Base-by-base conservation (phyloP, 257 asterid genomes). In the Phtheirospermum japonicum region DNA sequence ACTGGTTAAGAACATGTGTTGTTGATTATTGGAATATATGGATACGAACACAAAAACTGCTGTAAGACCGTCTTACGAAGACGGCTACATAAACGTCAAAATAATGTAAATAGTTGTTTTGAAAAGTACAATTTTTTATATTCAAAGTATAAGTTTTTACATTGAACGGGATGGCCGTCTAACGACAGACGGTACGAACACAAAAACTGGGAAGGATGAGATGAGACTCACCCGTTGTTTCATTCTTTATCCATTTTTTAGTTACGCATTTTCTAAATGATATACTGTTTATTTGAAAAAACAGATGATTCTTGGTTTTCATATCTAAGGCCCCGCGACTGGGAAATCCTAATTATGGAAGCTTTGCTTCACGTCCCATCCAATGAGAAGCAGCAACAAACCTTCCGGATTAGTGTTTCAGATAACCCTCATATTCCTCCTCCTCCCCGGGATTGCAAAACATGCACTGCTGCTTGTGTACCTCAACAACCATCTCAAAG, bases 301-400 rank as follows among this genome's bases (percentile, higher is more conserved):
- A 9, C 30, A 48, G 54, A 18, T 2, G 54, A 48, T 14, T 48
- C 54, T 48, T 48, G 54, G 54, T 48, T 48, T 48, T 48, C 54
- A 0, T 48, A 48, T 48, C 5, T 48, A 7, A n/a, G 54, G 54
- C 54, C 54, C 23, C 54, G 54, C 54, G 54, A 48, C 54, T 48
- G 54, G 54, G 54, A 48, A 18, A 48, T 48, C 28, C 30, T 48
- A 16, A 19, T 48, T 1, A 7, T 48, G 54, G 54, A 48, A 19
- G 54, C 54, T 4, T 5, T 48, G 28, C 54, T 48, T 48, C 54
- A 48, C 12, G 54, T 48, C 54, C 54, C 54, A 48, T 19, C 54
- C 23, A 48, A 48, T 1, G 54, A 48, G 8, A 9, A 48, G 54
- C 19, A 48, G 2, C 14, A 48, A 2, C 42, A 36, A 48, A 48